Conservation (phyloP, 768 basidiomycete genomes). For the Coprinopsis marcescibilis region DNA sequence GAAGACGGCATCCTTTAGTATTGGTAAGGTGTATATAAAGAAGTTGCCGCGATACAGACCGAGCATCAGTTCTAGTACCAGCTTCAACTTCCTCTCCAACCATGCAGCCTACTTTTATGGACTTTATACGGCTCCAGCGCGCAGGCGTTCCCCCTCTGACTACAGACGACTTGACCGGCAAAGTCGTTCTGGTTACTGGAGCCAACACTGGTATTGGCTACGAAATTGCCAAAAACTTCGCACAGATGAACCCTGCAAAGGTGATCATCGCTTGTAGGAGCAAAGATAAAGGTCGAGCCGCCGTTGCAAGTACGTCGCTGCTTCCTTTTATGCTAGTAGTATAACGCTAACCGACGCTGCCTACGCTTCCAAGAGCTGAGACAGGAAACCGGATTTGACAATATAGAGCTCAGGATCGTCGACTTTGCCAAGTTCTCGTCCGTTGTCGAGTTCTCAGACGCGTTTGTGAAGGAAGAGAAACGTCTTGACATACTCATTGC, state of each 20-base stretch:
- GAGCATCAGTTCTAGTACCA: no score
- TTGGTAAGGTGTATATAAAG: no score
- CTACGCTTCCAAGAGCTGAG: slow-evolving; percentile 18
- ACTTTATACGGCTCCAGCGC: no score
- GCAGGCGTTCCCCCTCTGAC: no score
- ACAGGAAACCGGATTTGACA: slow-evolving; percentile 27
- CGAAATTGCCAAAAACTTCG: slow-evolving; percentile 43
- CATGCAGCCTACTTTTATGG: no score
- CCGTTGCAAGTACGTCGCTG: slow-evolving; percentile 27
- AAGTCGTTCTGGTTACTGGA: no score
- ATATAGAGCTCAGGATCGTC: slow-evolving; percentile 33
- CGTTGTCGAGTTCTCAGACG: slow-evolving; percentile 32
- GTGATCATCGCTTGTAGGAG: slow-evolving; percentile 36
- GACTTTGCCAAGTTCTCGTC: slow-evolving; percentile 38
- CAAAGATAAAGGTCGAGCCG: slow-evolving; percentile 28
- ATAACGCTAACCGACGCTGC: background rate
- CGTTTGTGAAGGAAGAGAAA: slow-evolving; percentile 25
- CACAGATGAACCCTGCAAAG: slow-evolving; percentile 34
- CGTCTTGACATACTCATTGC: slow-evolving; percentile 38
- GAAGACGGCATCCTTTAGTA: no score
- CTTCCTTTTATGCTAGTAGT: background rate
- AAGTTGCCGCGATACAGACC: no score
- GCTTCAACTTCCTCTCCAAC: no score
- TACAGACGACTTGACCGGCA: no score
- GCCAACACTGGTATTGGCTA: no score